Base-by-base conservation (phyloP, 345 rosid species). In the Gossypium raimondii region DNA sequence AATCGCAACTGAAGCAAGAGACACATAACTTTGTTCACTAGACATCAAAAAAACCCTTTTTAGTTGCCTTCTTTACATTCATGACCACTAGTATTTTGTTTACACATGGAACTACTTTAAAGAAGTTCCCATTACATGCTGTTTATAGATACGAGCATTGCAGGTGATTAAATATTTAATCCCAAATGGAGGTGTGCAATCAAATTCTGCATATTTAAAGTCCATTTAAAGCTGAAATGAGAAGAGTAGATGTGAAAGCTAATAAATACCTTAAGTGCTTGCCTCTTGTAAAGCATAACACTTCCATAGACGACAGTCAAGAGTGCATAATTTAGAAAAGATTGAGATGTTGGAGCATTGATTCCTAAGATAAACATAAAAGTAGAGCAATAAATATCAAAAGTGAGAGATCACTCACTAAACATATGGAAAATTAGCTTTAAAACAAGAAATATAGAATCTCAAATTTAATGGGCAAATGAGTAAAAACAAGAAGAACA, bases 291-390 rank as follows among this genome's bases (percentile, higher is more conserved):
- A 6, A 89, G 73, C 89, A 85, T 72, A 62, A 82, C 24, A 70
- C 87, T 68, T 78, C 93, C 93, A 76, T 87, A 89, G 63, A 89
- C 80, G 67, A 82, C 69, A 25, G 87, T 86, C 25, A 89, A 71
- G 9, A 83, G 48, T 13, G 78, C 70, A 77, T 86, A 89, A 81
- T 85, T 82, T 16, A 84, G 76, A 58, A 85, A 84, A 5, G 91
- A 77, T 80, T 89, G 91, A 9, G 89, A 81, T 56, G 93, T 85
- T n/a, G 90, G 90, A 12, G 82, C 90, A 80, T 85, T 81, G 48
- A 87, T 82, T 73, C 90, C 91, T 89, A 70, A 45, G 34, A 73
- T 13, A 18, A 45, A 67, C 25, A 24, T 55, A 3, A 34, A 56
- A 56, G 24, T 27, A 75, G 25, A 69, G 59, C 52, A 70, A 56